Conservation (phyloP, 257 asterid species). For the Haberlea rhodopensis region DNA sequence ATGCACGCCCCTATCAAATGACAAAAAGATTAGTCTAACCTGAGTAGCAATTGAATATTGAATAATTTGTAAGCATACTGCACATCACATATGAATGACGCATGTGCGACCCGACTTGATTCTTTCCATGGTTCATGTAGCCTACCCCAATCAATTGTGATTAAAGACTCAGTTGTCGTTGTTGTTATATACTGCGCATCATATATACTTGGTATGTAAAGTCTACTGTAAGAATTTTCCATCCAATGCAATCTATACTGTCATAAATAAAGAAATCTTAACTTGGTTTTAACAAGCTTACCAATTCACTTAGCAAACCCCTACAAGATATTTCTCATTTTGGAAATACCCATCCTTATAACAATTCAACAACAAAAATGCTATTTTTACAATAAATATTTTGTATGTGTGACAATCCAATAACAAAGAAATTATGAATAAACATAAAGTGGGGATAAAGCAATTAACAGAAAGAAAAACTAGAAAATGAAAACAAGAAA, state of each 20-base stretch:
- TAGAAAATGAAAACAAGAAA: neutral
- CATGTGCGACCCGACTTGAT: no score
- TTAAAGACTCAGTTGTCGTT: no score
- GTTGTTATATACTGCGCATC: neutral
- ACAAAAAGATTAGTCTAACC: conserved; percentile 15
- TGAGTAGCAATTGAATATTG: conserved; percentile 16
- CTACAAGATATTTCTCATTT: neutral
- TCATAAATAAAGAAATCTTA: no score
- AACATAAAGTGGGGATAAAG: neutral
- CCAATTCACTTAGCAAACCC: neutral
- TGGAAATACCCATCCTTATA: neutral
- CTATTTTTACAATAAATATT: no score
- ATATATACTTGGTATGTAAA: conserved; percentile 4
- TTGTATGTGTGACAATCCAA: no score
- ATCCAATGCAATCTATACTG: conserved; percentile 6
- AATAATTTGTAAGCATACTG: neutral
- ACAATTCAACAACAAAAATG: no score
- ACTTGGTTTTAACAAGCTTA: neutral
- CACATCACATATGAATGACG: no score
- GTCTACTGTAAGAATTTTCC: conserved; percentile 1
- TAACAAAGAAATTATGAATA: no score
- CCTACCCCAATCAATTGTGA: no score
- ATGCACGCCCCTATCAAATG: conserved; percentile 77
- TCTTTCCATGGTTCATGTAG: no score
- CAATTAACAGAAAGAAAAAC: neutral